A percentile compares a stretch with the other conserved stretches of the same genome.
These are phyloP conservation scores for Cylindricascospora bacillispora DNA, from an alignment of 1,139 yeast genomes.

Conservation along the genomic window DNA sequence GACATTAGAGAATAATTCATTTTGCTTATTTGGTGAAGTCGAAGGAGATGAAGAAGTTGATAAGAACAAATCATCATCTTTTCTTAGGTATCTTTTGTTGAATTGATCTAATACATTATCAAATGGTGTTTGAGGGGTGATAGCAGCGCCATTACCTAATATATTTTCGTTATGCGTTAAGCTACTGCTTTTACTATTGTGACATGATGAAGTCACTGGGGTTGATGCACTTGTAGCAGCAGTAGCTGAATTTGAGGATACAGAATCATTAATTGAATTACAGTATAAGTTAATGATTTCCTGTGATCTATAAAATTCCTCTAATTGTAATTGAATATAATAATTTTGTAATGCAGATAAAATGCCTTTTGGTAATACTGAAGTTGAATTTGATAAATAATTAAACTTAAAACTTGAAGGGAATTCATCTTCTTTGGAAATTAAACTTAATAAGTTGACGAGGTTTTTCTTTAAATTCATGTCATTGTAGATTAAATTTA, in stretches of 20 bases:
- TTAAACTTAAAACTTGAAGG: conserved; percentile 24
- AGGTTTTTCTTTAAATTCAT: conserved; percentile 9
- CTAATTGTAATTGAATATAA: conserved; percentile 12
- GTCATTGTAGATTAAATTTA: conserved; percentile 7
- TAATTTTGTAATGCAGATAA: conserved; percentile 10
- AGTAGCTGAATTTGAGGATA: conserved; percentile 1
- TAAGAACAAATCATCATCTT: conserved; percentile 5
- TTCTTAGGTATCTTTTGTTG: background rate
- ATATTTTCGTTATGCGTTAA: no score
- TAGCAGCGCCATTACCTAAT: background rate
- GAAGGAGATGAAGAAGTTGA: conserved; percentile 10
- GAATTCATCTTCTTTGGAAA: conserved; percentile 8
- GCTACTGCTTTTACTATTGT: no score
- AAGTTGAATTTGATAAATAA: conserved; percentile 7
- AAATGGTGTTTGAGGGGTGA: background rate
- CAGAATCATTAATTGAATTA: conserved; percentile 1
- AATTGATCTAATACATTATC: conserved; percentile 1
- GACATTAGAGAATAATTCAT: background rate
- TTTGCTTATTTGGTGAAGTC: conserved; percentile 6
- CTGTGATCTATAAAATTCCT: conserved; percentile 12
- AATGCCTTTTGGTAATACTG: conserved; percentile 5
- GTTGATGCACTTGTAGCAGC: conserved; percentile 1
- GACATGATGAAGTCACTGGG: conserved; percentile 1
- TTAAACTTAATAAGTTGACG: conserved; percentile 8
- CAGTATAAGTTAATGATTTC: conserved; percentile 5